These are phyloP conservation scores for Phyllosticta citriasiana DNA, from an alignment of 2,329 filamentous ascomycete genomes.

Conservation along the genomic window DNA sequence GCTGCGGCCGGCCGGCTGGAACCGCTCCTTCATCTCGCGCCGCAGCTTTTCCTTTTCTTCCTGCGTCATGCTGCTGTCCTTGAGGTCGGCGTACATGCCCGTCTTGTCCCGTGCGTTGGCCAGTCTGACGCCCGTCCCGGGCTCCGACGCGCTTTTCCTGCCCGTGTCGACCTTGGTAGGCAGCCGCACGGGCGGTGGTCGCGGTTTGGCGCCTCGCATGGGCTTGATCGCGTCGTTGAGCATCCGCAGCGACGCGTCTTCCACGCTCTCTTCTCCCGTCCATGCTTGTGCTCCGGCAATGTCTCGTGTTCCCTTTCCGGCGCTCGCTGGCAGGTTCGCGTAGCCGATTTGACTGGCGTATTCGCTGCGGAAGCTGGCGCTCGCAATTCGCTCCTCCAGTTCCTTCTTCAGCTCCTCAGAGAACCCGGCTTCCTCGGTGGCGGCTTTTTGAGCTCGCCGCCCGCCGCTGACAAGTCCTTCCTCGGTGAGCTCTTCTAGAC, in stretches of 20 bases:
- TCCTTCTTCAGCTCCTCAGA: conserved; percentile 49
- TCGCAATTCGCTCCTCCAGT: conserved; percentile 49
- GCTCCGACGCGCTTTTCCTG: conserved; percentile 28
- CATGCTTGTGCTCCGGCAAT: conserved; percentile 61
- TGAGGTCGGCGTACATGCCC: conserved; percentile 43
- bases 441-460: conserved; percentile 44
- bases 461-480: conserved; percentile 47
- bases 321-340: conserved; percentile 46
- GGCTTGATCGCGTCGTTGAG: conserved; percentile 50
- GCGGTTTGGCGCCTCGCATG: conserved; percentile 14
- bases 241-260: conserved; percentile 76
- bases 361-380: conserved; percentile 44
- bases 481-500: conserved; percentile 51
- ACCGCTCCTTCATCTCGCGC: conserved; percentile 69
- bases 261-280: conserved; percentile 64
- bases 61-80: conserved; percentile 47
- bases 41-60: conserved; percentile 63
- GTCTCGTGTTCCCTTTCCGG: conserved; percentile 57
- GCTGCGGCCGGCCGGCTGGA: conserved; percentile 59
- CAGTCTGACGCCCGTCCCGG: conserved; percentile 33
- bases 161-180: conserved; percentile 33
- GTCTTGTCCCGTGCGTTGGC: conserved; percentile 51
- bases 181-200: conserved; percentile 20
- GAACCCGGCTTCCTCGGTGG: conserved; percentile 52
- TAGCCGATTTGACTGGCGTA: conserved; percentile 45